Conservation (phyloP, 768 basidiomycete species). For the Tulasnella sp. region DNA sequence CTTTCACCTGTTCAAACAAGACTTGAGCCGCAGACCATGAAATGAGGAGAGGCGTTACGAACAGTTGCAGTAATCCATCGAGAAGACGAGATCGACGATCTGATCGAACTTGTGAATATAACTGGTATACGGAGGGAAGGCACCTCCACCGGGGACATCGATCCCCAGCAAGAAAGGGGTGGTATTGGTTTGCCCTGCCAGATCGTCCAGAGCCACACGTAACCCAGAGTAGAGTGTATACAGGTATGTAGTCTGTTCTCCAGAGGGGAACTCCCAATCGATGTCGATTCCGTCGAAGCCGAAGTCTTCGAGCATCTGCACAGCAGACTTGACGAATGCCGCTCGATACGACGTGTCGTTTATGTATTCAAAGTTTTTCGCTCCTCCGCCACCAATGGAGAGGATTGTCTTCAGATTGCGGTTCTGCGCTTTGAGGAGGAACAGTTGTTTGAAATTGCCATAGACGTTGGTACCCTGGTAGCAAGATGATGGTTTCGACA, state of each 20-base stretch:
- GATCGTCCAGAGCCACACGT: slow-evolving; percentile 49
- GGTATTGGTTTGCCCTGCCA: slow-evolving; percentile 52
- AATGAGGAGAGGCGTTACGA: background rate
- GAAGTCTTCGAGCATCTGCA: slow-evolving; percentile 31
- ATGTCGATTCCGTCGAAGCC: slow-evolving; percentile 28
- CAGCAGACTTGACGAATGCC: slow-evolving; percentile 20
- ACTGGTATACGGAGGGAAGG: slow-evolving; percentile 31
- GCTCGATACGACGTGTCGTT: slow-evolving; percentile 8
- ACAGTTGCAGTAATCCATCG: background rate
- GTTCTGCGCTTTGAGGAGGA: slow-evolving; percentile 26
- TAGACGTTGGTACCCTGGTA: slow-evolving; percentile 27
- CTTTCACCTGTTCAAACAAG: slow-evolving; percentile 59
- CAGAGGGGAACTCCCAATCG: slow-evolving; percentile 25
- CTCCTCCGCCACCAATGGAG: slow-evolving; percentile 27
- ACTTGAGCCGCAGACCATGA: background rate
- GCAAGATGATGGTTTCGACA: too few relatives aligned
- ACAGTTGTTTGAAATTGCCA: slow-evolving; percentile 30
- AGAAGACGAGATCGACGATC: too few relatives aligned
- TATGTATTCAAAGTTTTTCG: background rate
- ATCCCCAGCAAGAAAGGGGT: slow-evolving; percentile 49
- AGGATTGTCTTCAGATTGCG: slow-evolving; percentile 28
- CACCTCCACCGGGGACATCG: slow-evolving; percentile 36
- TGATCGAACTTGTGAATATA: slow-evolving; percentile 42
- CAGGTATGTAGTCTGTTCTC: slow-evolving; percentile 53
- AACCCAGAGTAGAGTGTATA: slow-evolving; percentile 55